Percentiles rank a stretch among this genome's conserved stretches.
Evolutionary conservation across 1,284 basidiomycete genomes (phyloP).

Genomic region (Hymenochaete sp.): DNA sequence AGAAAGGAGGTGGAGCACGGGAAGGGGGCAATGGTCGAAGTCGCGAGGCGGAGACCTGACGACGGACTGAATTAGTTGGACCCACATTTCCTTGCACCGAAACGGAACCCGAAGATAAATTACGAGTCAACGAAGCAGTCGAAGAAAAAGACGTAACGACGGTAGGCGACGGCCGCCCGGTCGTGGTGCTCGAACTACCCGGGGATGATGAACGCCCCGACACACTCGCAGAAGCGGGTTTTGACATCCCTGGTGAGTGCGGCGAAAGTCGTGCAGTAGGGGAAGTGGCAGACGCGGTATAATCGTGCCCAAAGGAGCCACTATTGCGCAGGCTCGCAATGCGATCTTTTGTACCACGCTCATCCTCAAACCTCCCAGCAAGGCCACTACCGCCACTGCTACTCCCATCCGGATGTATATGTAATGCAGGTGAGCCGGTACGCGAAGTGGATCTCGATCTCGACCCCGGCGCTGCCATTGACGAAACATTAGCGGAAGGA

Average conservation of each 20-base stretch:
- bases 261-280: slow-evolving; percentile 8
- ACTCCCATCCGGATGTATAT: too few relatives aligned
- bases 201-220: slow-evolving; percentile 12
- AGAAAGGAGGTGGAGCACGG: slow-evolving; percentile 15
- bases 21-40: slow-evolving; percentile 16
- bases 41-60: slow-evolving; percentile 14
- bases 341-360: slow-evolving; percentile 3
- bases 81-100: too few relatives aligned
- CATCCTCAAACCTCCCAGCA: slow-evolving; percentile 3
- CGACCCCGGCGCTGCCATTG: neutral
- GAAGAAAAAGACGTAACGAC: slow-evolving; percentile 11
- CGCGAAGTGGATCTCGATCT: slow-evolving; percentile 2
- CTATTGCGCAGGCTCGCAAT: slow-evolving; percentile 5
- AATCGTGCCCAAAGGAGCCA: slow-evolving; percentile 1
- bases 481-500: slow-evolving; percentile 8
- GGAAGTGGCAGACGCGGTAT: neutral
- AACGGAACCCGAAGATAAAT: slow-evolving; percentile 7
- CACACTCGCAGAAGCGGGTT: slow-evolving; percentile 8
- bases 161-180: slow-evolving; percentile 6
- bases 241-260: too few relatives aligned
- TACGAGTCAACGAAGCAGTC: slow-evolving; percentile 11
- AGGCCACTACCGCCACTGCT: too few relatives aligned
- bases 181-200: neutral
- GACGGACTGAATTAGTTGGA: slow-evolving; percentile 7
- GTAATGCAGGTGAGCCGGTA: too few relatives aligned